These are phyloP conservation scores for Penicilliopsis zonata DNA, from an alignment of 495 filamentous ascomycete species.

Conservation along the genomic window DNA sequence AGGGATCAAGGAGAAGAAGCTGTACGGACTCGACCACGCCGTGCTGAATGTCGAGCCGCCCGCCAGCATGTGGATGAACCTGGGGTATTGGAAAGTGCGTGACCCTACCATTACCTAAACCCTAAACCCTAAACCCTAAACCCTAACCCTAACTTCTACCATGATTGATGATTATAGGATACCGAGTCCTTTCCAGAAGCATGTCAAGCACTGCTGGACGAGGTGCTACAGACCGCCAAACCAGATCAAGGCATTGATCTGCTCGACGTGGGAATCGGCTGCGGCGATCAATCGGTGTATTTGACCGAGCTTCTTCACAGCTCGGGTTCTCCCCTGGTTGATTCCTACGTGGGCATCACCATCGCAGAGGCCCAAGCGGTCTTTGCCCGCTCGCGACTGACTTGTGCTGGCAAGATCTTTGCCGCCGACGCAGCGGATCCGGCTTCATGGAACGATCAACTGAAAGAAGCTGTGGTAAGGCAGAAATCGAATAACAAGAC, in stretches of 20 bases:
- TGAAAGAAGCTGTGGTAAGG: constrained; percentile 8
- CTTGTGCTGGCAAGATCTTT: constrained; percentile 12
- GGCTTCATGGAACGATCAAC: constrained; percentile 11
- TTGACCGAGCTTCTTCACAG: constrained; percentile 7
- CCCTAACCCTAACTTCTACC: too few relatives aligned
- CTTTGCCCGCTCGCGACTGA: constrained; percentile 14
- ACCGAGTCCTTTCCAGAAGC: constrained; percentile 21
- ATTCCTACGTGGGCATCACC: constrained; percentile 33
- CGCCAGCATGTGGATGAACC: constrained; percentile 29
- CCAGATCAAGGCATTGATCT: constrained; percentile 11
- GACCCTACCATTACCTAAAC: too few relatives aligned
- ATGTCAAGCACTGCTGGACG: constrained; percentile 25
- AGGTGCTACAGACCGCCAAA: constrained; percentile 23
- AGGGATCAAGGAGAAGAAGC: constrained; percentile 1
- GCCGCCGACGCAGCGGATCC: constrained; percentile 21
- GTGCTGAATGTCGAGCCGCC: constrained; percentile 19
- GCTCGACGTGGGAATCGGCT: constrained; percentile 38
- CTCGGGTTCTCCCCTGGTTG: constrained; percentile 9
- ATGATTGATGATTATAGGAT: neutral
- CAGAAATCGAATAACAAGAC: neutral
- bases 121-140: too few relatives aligned
- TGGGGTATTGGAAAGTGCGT: constrained; percentile 26
- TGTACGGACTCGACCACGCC: constrained; percentile 26
- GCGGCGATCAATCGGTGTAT: constrained; percentile 34
- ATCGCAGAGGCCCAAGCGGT: constrained; percentile 18